Evolutionary conservation across 2,329 filamentous ascomycete species (phyloP).

Genomic region (Alternaria arborescens): DNA sequence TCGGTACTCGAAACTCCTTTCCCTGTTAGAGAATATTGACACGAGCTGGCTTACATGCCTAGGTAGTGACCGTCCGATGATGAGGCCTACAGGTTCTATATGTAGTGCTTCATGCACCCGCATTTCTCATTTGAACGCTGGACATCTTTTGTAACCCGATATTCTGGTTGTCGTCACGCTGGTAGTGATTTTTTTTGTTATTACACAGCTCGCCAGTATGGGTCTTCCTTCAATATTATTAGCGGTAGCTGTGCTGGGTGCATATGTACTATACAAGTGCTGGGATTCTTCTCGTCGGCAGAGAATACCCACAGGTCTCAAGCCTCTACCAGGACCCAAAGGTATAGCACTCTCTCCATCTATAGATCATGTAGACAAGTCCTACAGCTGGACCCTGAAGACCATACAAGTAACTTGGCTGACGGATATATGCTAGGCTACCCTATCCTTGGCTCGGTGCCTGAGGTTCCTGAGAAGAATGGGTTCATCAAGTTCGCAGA

Average conservation of each 20-base stretch:
- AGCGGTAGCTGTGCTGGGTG: conserved; percentile 30
- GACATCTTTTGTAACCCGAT: conserved; percentile 18
- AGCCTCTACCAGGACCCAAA: conserved; percentile 53
- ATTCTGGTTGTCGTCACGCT: conserved; percentile 16
- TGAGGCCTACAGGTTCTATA: conserved; percentile 35
- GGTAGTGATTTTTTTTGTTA: conserved; percentile 7
- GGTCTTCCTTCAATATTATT: conserved; percentile 41
- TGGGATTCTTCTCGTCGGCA: conserved; percentile 35
- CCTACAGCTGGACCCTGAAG: conserved; percentile 2
- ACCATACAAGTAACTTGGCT: conserved; percentile 7
- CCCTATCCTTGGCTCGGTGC: conserved; percentile 54
- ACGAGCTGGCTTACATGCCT: conserved; percentile 25
- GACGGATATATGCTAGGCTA: conserved; percentile 45
- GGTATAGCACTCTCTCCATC: conserved; percentile 36
- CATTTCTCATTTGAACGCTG: conserved; percentile 17
- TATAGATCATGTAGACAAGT: not conserved
- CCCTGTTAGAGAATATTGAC: conserved; percentile 17
- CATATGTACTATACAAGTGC: conserved; percentile 44
- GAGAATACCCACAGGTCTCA: conserved; percentile 46
- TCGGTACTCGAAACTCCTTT: conserved; percentile 37
- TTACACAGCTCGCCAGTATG: conserved; percentile 35
- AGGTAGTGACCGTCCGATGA: conserved; percentile 27
- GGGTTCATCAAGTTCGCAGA: conserved; percentile 57
- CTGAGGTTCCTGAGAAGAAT: conserved; percentile 55
- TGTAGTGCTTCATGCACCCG: conserved; percentile 32